These are phyloP conservation scores for Hordeum pubiflorum DNA, from an alignment of 202 grass and related monocot genomes.

Conservation along the genomic window DNA sequence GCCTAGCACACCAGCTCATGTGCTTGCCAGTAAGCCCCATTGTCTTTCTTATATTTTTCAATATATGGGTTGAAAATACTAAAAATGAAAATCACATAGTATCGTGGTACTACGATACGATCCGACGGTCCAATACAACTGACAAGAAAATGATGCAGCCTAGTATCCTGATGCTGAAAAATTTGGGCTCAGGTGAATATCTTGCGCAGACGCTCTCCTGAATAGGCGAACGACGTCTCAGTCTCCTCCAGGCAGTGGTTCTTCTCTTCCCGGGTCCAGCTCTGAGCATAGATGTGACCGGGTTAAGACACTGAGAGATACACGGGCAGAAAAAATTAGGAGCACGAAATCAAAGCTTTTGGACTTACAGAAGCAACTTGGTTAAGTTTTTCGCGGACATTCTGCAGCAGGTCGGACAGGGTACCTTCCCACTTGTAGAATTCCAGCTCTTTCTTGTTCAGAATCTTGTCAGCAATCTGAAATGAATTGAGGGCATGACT, in stretches of 20 bases:
- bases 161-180: not conserved
- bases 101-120: not conserved
- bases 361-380: constrained; percentile 46
- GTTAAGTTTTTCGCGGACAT: constrained; percentile 68
- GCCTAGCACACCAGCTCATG: too few species aligned
- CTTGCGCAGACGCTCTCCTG: constrained; percentile 49
- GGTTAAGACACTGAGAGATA: not conserved
- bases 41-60: not conserved
- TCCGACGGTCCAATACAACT: not conserved
- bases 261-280: constrained; percentile 76
- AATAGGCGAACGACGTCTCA: constrained; percentile 69
- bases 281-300: constrained; percentile 18
- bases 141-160: not conserved
- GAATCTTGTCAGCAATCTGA: constrained; percentile 82
- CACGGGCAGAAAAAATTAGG: not conserved
- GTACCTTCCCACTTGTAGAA: constrained; percentile 89
- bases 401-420: constrained; percentile 71
- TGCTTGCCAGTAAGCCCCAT: too few species aligned
- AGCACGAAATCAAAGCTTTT: not conserved
- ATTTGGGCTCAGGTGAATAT: constrained; percentile 50
- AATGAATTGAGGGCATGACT: not conserved
- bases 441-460: constrained; percentile 78
- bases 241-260: constrained; percentile 80
- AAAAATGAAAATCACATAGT: not conserved
- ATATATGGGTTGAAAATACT: not conserved